phyloP scores from a whole-genome alignment of 305 asterid genomes.

The Fraxinus baroniana region DNA sequence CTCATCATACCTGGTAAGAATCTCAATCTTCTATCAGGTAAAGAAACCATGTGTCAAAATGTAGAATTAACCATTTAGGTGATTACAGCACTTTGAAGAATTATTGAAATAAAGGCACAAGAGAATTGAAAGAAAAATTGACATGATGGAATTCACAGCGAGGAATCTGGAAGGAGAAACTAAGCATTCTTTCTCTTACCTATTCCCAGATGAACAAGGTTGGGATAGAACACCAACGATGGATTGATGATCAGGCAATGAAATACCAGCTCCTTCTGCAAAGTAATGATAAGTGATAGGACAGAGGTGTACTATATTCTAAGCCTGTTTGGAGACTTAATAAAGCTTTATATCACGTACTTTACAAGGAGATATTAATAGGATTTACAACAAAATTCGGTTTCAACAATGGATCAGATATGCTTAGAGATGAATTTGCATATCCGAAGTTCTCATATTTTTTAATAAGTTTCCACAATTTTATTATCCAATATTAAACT shows the following conservation, averaged over 20 bases:
- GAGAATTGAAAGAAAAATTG: background rate
- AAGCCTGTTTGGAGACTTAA: background rate
- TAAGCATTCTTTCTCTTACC: conserved; percentile 43
- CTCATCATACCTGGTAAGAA: conserved; percentile 11
- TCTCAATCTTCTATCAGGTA: background rate
- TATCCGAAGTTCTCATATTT: conserved; percentile 9
- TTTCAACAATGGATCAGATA: conserved; percentile 13
- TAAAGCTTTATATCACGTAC: background rate
- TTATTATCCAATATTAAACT: conserved; percentile 5
- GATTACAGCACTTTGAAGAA: conserved; percentile 4
- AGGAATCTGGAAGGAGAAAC: conserved; percentile 5
- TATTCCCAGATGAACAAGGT: conserved; percentile 78
- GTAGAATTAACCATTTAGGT: background rate
- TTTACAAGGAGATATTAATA: background rate
- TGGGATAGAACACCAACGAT: conserved; percentile 89
- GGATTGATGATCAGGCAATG: conserved; percentile 63
- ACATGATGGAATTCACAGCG: conserved; percentile 10
- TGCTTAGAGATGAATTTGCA: conserved; percentile 11
- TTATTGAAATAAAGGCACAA: background rate
- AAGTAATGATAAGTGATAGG: conserved; percentile 18
- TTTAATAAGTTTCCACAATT: conserved; percentile 13
- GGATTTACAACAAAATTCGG: background rate
- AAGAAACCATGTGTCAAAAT: background rate
- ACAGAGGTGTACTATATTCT: background rate
- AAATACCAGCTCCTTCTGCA: conserved; percentile 75